Conservation (phyloP, 2,329 filamentous ascomycete genomes). For the Cryphonectria japonica region DNA sequence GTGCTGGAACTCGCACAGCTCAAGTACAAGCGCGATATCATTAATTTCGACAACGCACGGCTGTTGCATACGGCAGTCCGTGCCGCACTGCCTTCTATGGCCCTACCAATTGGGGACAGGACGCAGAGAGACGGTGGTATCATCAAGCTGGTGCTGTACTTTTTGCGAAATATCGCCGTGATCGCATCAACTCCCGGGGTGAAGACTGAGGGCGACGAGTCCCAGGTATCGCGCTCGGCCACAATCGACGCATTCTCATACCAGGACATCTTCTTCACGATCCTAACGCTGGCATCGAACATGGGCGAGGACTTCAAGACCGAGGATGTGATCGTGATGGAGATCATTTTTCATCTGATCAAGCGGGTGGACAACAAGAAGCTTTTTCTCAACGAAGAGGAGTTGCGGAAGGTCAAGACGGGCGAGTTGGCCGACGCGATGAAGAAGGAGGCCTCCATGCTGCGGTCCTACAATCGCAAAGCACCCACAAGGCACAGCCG, state of each 20-base stretch:
- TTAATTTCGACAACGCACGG: constrained; percentile 78
- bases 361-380: constrained; percentile 86
- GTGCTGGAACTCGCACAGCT: constrained; percentile 88
- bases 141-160: constrained; percentile 86
- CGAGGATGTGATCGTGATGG: constrained; percentile 87
- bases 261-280: constrained; percentile 85
- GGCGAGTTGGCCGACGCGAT: constrained; percentile 76
- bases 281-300: constrained; percentile 87
- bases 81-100: constrained; percentile 84
- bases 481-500: constrained; percentile 88
- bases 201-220: constrained; percentile 83
- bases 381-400: constrained; percentile 80
- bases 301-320: constrained; percentile 91
- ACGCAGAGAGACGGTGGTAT: constrained; percentile 84
- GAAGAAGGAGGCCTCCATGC: constrained; percentile 82
- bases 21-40: constrained; percentile 83
- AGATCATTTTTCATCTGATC: constrained; percentile 88
- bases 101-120: constrained; percentile 74
- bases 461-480: constrained; percentile 74
- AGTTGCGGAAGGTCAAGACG: constrained; percentile 69
- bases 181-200: constrained; percentile 75
- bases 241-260: constrained; percentile 87
- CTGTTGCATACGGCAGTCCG: constrained; percentile 83
- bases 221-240: constrained; percentile 83
- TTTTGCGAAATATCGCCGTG: constrained; percentile 85